Evolutionary conservation across 495 filamentous ascomycete genomes (phyloP).

Genomic region (Ascodesmis nigricans): DNA sequence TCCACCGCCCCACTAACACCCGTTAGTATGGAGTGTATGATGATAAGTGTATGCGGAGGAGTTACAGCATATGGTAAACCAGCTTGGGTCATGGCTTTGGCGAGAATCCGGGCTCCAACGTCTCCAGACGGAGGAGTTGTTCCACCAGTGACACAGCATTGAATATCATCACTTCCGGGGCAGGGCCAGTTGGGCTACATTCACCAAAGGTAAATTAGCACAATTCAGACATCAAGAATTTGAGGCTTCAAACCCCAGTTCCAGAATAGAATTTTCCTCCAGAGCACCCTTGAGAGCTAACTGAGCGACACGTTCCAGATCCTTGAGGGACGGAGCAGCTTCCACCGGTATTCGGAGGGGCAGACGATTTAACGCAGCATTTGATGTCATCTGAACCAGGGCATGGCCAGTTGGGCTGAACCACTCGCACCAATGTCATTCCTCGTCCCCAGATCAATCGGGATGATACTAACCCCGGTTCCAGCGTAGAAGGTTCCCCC

Average conservation of each 20-base stretch:
- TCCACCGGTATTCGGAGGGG: too few relatives aligned
- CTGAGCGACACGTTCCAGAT: too few relatives aligned
- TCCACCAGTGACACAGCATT: conserved; percentile 2
- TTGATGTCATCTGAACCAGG: conserved; percentile 2
- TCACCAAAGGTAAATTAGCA: not conserved
- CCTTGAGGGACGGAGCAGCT: too few relatives aligned
- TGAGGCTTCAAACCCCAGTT: too few relatives aligned
- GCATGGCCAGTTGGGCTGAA: conserved; percentile 8
- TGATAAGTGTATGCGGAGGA: too few relatives aligned
- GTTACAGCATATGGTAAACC: conserved; percentile 8
- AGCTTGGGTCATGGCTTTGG: conserved; percentile 1
- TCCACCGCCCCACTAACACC: conserved; percentile 21
- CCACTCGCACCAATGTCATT: too few relatives aligned
- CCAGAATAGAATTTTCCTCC: too few relatives aligned
- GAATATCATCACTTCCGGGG: conserved; percentile 3
- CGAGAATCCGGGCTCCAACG: conserved; percentile 1
- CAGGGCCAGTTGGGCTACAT: conserved; percentile 4
- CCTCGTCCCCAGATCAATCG: too few relatives aligned
- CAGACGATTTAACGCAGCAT: conserved; percentile 6
- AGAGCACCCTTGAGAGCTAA: too few relatives aligned
- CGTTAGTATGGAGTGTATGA: too few relatives aligned
- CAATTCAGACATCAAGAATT: not conserved
- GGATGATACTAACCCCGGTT: not conserved
- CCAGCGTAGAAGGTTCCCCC: conserved; percentile 5
- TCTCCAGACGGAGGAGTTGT: not conserved